These are phyloP conservation scores for Carex pumila DNA, from an alignment of 176 grass and related monocot species.

Conservation along the genomic window DNA sequence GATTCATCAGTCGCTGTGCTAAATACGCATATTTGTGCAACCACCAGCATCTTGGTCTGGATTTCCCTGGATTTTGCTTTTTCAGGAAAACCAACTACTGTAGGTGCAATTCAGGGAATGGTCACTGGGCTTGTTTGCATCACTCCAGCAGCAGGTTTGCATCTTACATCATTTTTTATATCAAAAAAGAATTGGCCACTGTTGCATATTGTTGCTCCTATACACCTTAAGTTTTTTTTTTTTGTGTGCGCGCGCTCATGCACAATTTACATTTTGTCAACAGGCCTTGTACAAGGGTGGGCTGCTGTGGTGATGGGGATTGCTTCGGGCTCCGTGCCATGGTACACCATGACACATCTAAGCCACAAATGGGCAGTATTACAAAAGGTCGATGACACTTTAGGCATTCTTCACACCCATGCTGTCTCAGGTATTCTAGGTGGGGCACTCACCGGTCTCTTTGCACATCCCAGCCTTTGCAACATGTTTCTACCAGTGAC, in stretches of 20 bases:
- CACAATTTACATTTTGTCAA: not conserved
- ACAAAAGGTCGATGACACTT: not conserved
- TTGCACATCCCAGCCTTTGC: conserved; percentile 21
- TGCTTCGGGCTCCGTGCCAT: not conserved
- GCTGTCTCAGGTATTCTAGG: conserved; percentile 10
- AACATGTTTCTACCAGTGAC: conserved; percentile 26
- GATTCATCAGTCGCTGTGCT: conserved; percentile 36
- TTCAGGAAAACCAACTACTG: conserved; percentile 23
- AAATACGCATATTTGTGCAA: conserved; percentile 39
- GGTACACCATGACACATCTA: not conserved
- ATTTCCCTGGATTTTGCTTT: conserved; percentile 27
- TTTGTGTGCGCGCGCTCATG: not conserved
- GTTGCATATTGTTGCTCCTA: not conserved
- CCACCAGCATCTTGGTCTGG: conserved; percentile 44
- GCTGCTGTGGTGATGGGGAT: not conserved
- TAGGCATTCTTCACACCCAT: conserved; percentile 7
- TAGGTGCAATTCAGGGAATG: conserved; percentile 37
- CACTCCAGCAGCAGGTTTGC: not conserved
- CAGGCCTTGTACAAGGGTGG: not conserved
- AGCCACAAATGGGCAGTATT: not conserved
- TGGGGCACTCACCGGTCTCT: conserved; percentile 17
- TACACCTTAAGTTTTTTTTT: not conserved
- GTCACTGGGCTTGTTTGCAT: conserved; percentile 23
- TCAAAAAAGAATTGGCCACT: not conserved
- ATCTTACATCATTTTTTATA: not conserved